These are phyloP conservation scores for Aspergillus novofumigatus DNA, from an alignment of 2,329 filamentous ascomycete species.

Conservation along the genomic window DNA sequence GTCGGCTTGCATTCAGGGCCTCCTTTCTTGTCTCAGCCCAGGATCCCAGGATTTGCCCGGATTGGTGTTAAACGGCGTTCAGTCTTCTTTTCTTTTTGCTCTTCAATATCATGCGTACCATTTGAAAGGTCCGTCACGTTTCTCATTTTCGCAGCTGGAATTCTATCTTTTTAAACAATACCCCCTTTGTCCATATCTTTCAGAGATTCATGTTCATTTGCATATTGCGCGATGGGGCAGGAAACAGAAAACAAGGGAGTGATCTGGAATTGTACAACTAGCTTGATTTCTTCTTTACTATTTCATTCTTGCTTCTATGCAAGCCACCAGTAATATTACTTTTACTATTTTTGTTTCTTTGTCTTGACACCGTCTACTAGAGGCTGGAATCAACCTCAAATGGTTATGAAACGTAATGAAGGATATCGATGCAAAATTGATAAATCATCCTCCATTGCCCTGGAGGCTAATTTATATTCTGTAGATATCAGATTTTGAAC, in stretches of 20 bases:
- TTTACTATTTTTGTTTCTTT: not conserved
- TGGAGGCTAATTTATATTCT: not conserved
- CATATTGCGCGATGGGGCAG: not conserved
- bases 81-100: slow-evolving; percentile 1
- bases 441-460: not conserved
- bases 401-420: not conserved
- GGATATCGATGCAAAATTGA: not conserved
- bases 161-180: not conserved
- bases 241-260: not conserved
- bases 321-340: not conserved
- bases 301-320: not conserved
- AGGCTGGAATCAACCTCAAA: not conserved
- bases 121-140: not conserved
- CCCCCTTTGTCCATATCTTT: not conserved
- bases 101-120: not conserved
- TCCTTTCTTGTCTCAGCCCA: slow-evolving; percentile 7
- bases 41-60: not conserved
- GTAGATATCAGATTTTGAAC: not conserved
- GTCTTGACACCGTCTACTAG: not conserved
- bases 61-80: not conserved
- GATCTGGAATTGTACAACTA: not conserved
- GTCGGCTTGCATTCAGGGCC: not conserved
- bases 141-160: not conserved
- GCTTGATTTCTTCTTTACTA: not conserved
- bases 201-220: not conserved